A percentile compares a stretch with the other conserved stretches of the same genome.
phyloP scores from a whole-genome alignment of 2,329 filamentous ascomycete genomes.

The Penicillium sclerotigenum region DNA sequence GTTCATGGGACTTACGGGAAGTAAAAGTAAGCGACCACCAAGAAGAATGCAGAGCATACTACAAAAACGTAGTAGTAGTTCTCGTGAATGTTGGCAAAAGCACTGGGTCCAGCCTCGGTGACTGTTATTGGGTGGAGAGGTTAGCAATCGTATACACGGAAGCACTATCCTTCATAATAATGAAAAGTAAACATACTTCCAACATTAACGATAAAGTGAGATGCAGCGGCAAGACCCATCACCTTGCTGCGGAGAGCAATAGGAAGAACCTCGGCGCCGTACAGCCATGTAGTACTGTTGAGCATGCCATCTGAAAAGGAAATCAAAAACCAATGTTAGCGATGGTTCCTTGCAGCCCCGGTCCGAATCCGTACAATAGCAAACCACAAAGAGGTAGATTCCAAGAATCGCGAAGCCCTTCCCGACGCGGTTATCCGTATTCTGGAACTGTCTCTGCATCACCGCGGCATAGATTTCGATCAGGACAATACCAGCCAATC shows the following conservation, averaged over 20 bases:
- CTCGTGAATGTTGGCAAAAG: constrained; percentile 56
- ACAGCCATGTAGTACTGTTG: constrained; percentile 55
- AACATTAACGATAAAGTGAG: constrained; percentile 56
- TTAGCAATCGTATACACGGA: not conserved
- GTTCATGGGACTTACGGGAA: constrained; percentile 46
- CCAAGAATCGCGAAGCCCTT: constrained; percentile 60
- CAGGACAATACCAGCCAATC: constrained; percentile 52
- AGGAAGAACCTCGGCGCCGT: constrained; percentile 55
- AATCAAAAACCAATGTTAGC: not conserved
- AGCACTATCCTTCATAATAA: not conserved
- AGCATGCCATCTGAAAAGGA: constrained; percentile 48
- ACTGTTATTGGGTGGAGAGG: constrained; percentile 27
- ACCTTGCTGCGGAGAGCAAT: constrained; percentile 54
- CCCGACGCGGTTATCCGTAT: constrained; percentile 53
- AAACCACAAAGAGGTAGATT: constrained; percentile 58
- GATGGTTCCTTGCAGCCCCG: not conserved
- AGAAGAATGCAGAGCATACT: constrained; percentile 51
- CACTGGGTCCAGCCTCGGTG: constrained; percentile 55
- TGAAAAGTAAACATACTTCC: constrained; percentile 31
- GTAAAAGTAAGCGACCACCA: constrained; percentile 53
- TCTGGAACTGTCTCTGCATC: constrained; percentile 57
- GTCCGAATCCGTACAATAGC: constrained; percentile 46
- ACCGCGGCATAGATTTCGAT: constrained; percentile 59
- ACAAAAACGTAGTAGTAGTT: constrained; percentile 63
- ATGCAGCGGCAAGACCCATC: constrained; percentile 54